phyloP scores from a whole-genome alignment of 2,329 filamentous ascomycete species.

The Fusarium hostae region DNA sequence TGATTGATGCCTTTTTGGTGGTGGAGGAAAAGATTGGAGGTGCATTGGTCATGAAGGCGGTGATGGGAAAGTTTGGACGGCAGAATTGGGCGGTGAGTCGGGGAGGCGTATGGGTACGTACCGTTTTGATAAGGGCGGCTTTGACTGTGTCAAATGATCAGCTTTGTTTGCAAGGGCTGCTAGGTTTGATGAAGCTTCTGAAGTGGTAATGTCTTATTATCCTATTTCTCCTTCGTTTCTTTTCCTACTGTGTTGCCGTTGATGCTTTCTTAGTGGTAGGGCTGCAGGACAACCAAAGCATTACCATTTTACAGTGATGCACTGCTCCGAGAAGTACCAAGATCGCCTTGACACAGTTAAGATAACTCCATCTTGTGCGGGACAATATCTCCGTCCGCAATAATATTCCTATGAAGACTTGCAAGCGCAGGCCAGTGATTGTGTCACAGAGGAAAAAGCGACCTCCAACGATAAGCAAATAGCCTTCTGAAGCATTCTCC shows the following conservation, averaged over 20 bases:
- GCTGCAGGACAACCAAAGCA: no score
- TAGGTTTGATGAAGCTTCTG: background rate
- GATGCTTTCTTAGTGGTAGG: background rate
- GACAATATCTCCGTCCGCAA: no score
- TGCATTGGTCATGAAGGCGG: conserved; percentile 41
- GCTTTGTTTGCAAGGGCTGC: background rate
- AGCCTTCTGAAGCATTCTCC: background rate
- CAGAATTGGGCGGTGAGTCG: conserved; percentile 46
- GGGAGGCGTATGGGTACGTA: conserved; percentile 19
- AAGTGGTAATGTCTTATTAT: no score
- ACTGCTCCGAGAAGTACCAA: no score
- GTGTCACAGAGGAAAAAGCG: background rate
- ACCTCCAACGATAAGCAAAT: background rate
- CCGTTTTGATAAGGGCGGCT: background rate
- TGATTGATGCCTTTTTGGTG: background rate
- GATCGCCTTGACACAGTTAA: background rate
- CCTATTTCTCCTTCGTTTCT: background rate
- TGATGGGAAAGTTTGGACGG: conserved; percentile 41
- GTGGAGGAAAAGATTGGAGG: conserved; percentile 34
- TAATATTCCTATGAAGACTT: background rate
- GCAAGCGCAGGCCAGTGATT: background rate
- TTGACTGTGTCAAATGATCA: background rate
- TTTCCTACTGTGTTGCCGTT: no score
- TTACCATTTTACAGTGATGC: background rate
- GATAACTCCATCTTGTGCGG: background rate